Conservation (phyloP, 2,329 filamentous ascomycete genomes). For the Whalleya microplaca region DNA sequence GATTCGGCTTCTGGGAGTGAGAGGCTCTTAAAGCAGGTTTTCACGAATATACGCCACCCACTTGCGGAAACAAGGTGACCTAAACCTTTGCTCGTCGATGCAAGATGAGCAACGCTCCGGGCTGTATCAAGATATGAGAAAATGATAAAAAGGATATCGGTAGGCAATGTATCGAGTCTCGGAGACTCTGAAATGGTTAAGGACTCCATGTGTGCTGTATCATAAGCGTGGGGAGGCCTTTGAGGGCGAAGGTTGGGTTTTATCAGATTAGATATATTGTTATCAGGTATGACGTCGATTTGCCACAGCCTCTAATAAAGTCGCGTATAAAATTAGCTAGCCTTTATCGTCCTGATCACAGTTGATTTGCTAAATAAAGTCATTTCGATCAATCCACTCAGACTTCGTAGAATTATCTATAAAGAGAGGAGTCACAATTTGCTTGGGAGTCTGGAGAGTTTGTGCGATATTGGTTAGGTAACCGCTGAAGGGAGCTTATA, state of each 20-base stretch:
- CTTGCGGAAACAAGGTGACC: slow-evolving; percentile 43
- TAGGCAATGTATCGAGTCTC: slow-evolving; percentile 49
- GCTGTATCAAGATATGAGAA: slow-evolving; percentile 53
- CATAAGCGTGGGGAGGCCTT: background rate
- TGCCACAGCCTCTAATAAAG: background rate
- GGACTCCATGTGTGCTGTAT: slow-evolving; percentile 10
- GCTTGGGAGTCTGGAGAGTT: too few relatives aligned
- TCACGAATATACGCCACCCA: slow-evolving; percentile 57
- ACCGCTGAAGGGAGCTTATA: too few relatives aligned
- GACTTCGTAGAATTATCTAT: too few relatives aligned
- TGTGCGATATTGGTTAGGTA: too few relatives aligned
- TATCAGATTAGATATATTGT: slow-evolving; percentile 15
- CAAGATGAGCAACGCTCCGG: slow-evolving; percentile 49
- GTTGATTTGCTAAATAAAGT: too few relatives aligned
- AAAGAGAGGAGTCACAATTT: too few relatives aligned
- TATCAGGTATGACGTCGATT: background rate
- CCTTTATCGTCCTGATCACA: too few relatives aligned
- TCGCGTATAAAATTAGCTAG: too few relatives aligned
- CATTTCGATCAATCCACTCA: too few relatives aligned
- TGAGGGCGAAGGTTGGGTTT: background rate
- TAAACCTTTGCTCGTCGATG: slow-evolving; percentile 44
- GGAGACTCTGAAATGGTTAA: slow-evolving; percentile 21
- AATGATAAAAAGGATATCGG: slow-evolving; percentile 55
- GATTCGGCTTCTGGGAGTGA: slow-evolving; percentile 33
- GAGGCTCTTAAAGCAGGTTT: slow-evolving; percentile 48